A percentile compares a stretch with the other conserved stretches of the same genome.
Conservation (phyloP, 2,329 filamentous ascomycete species). For the Penicillium sp. region DNA sequence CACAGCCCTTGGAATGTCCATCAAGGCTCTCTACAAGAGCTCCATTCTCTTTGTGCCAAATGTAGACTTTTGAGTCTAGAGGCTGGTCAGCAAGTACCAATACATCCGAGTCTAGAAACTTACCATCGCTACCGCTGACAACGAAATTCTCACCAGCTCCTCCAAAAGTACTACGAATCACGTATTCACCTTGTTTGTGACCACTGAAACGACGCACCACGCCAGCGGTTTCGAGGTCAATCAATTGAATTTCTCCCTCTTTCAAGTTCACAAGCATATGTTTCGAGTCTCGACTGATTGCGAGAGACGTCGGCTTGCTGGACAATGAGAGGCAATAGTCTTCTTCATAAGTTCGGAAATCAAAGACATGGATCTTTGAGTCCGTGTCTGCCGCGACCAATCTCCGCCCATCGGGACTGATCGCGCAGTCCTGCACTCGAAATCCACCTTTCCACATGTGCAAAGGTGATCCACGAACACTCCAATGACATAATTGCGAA, state of each 20-base stretch:
- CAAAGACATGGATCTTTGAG: slow-evolving; percentile 75
- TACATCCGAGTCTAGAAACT: slow-evolving; percentile 15
- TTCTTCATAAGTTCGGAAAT: slow-evolving; percentile 71
- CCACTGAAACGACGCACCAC: slow-evolving; percentile 74
- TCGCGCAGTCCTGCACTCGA: slow-evolving; percentile 79
- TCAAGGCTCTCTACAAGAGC: slow-evolving; percentile 72
- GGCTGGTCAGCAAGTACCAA: slow-evolving; percentile 20
- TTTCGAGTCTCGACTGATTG: slow-evolving; percentile 77
- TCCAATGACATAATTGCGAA: slow-evolving; percentile 70
- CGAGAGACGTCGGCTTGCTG: slow-evolving; percentile 72
- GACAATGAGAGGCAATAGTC: slow-evolving; percentile 72
- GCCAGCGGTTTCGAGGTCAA: slow-evolving; percentile 72
- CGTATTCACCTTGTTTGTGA: slow-evolving; percentile 70
- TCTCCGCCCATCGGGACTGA: slow-evolving; percentile 76
- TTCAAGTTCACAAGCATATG: slow-evolving; percentile 80
- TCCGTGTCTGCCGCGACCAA: slow-evolving; percentile 76
- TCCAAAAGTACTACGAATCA: slow-evolving; percentile 82
- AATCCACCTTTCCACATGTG: slow-evolving; percentile 69
- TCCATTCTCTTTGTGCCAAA: slow-evolving; percentile 88
- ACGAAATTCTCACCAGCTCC: slow-evolving; percentile 92
- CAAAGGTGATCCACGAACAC: slow-evolving; percentile 60
- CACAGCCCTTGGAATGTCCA: slow-evolving; percentile 72
- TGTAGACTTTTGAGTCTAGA: slow-evolving; percentile 69
- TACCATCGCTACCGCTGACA: slow-evolving; percentile 87
- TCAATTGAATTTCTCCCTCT: slow-evolving; percentile 72